Base-by-base conservation (phyloP, 2,329 filamentous ascomycete genomes). In the Scytalidium lignicola region DNA sequence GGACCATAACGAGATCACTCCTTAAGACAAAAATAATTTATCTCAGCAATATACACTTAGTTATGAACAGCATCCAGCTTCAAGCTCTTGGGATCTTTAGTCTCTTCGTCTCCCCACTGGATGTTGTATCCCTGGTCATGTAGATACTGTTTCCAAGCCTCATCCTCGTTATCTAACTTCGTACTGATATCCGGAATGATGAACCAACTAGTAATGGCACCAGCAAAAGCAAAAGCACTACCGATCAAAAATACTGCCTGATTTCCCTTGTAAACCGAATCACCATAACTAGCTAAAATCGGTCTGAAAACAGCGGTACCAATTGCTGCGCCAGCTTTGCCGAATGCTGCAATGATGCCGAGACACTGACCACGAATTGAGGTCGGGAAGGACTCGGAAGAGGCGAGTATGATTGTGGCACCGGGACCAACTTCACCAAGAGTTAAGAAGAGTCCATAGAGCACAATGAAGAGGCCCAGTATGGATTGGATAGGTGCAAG, bases 211-310 rank as follows among this genome's bases (percentile, higher is more conserved):
- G 74, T 63, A 2, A 74, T 37, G 0, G 67, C 71, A 6, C 75
- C 76, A 2, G 74, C 56, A 0, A 73, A 62, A 0, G 73, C 71
- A 58, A 79, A 78, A 0, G 63, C 74, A 1, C 71, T 69, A 0
- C 74, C 75, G 48, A 79, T 75, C 17, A 79, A 61, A 51, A 79
- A 78, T 0, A 71, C 71, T 0, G 67, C 72, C 48, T 76, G 74
- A 40, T 75, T 66, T 0, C 74, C 75, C 53, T 73, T 70, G 9
- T 67, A 58, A 0, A 66, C 61, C 21, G 70, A 64, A 13, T 65
- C 55, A 21, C 66, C 47, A 48, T 67, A 75, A 1, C 68, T 67
- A 46, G 70, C 66, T 26, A 75, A 69, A 41, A 80, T 78, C 0
- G 74, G 71, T 0, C 68, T 74, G 49, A 79, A 79, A 2, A 74